Evolutionary conservation across 75 land plant species (phyloP).

Genomic region (Cryptomeria japonica): DNA sequence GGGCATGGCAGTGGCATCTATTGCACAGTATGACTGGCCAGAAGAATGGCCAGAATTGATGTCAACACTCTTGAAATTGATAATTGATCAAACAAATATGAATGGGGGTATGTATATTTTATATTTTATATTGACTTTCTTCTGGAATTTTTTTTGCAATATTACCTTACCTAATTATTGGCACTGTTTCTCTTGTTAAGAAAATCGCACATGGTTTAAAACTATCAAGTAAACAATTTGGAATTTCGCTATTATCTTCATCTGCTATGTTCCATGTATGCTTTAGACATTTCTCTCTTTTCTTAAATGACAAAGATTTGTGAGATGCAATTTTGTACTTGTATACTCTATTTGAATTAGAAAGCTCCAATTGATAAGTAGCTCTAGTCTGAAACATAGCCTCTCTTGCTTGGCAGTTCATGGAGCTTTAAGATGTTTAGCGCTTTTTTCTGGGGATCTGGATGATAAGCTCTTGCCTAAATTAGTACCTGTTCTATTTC

Average conservation of each 20-base stretch:
- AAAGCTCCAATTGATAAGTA: background rate
- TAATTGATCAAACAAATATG: slow-evolving; percentile 62
- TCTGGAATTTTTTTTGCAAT: background rate
- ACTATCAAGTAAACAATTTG: background rate
- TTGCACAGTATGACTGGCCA: slow-evolving; percentile 96
- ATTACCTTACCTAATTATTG: background rate
- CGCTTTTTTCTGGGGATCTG: slow-evolving; percentile 83
- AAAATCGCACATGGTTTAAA: background rate
- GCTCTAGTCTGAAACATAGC: background rate
- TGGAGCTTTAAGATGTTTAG: slow-evolving; percentile 87
- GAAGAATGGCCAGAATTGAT: slow-evolving; percentile 93
- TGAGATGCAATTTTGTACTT: background rate
- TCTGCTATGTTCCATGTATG: background rate
- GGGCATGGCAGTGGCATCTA: slow-evolving; percentile 89
- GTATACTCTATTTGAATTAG: background rate
- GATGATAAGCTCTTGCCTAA: slow-evolving; percentile 84
- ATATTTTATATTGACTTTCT: background rate
- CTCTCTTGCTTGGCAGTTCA: slow-evolving; percentile 52
- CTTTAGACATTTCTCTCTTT: background rate
- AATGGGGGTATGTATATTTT: slow-evolving; percentile 61
- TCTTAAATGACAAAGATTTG: background rate
- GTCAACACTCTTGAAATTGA: slow-evolving; percentile 60
- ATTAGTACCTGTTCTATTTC: slow-evolving; percentile 79
- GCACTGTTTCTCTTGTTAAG: background rate
- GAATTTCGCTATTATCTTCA: background rate